These are phyloP conservation scores for Larix kaempferi DNA, from an alignment of 75 land plant genomes.

Conservation along the genomic window DNA sequence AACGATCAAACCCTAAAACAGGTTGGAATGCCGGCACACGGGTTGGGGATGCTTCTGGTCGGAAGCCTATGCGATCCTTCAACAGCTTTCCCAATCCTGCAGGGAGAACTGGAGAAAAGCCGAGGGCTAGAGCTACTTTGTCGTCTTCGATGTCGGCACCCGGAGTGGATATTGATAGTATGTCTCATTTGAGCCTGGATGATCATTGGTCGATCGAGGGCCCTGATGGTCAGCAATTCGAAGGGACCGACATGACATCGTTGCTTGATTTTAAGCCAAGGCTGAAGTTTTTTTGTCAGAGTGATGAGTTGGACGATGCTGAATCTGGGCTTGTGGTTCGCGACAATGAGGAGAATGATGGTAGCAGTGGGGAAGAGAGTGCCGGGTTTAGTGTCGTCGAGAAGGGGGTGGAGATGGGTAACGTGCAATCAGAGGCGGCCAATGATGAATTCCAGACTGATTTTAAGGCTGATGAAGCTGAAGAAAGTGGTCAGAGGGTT, in stretches of 20 bases:
- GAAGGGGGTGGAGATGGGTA: constrained; percentile 49
- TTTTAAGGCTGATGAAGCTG: constrained; percentile 7
- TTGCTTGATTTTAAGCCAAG: constrained; percentile 21
- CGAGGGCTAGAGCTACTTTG: constrained; percentile 9
- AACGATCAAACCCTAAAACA: neutral
- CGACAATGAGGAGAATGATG: constrained; percentile 14
- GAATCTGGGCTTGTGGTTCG: constrained; percentile 10
- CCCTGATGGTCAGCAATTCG: neutral
- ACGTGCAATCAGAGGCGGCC: neutral
- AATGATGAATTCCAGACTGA: neutral
- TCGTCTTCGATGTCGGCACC: neutral
- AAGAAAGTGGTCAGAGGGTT: constrained; percentile 3
- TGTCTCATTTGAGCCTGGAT: neutral
- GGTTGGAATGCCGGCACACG: neutral
- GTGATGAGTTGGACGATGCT: neutral
- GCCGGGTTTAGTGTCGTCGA: constrained; percentile 57
- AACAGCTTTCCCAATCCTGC: neutral
- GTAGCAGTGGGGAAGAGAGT: constrained; percentile 12
- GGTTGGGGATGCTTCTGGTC: neutral
- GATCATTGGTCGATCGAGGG: neutral
- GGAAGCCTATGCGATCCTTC: neutral
- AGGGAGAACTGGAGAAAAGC: constrained; percentile 41
- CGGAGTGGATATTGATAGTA: neutral
- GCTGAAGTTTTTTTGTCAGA: constrained; percentile 20
- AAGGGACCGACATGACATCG: neutral